Evolutionary conservation across 2,329 filamentous ascomycete species (phyloP).

Genomic region (Fusarium drepaniforme): DNA sequence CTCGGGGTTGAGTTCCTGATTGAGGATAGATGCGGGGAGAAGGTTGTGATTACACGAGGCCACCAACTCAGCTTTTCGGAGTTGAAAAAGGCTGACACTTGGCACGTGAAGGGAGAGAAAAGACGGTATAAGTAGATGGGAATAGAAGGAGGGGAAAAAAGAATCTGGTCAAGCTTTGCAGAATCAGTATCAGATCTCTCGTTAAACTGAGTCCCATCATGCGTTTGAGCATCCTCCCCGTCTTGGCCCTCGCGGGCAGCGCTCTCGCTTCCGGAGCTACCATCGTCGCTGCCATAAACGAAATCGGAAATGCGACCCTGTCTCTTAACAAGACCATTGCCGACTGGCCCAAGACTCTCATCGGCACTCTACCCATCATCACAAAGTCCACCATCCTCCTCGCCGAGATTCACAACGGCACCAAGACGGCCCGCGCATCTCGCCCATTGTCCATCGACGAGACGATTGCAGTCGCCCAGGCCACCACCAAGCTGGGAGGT

Average conservation of each 20-base stretch:
- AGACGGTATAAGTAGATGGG: conserved; percentile 31
- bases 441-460: conserved; percentile 53
- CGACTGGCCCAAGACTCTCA: conserved; percentile 53
- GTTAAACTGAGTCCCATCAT: conserved; percentile 33
- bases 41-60: conserved; percentile 35
- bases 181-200: conserved; percentile 27
- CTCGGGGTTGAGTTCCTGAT: conserved; percentile 33
- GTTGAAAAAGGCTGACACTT: conserved; percentile 10
- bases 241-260: conserved; percentile 37
- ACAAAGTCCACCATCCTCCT: conserved; percentile 54
- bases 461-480: conserved; percentile 53
- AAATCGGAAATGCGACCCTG: conserved; percentile 49
- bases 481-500: conserved; percentile 50
- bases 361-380: conserved; percentile 56
- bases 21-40: conserved; percentile 39
- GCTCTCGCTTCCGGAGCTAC: conserved; percentile 49
- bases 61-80: conserved; percentile 33
- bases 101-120: conserved; percentile 27
- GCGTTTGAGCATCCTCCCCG: conserved; percentile 41
- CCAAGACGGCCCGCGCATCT: conserved; percentile 51
- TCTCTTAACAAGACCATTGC: conserved; percentile 51
- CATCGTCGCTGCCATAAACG: conserved; percentile 51
- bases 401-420: conserved; percentile 53
- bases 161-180: conserved; percentile 16
- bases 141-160: not conserved